These are phyloP conservation scores for Metschnikowia hibisci DNA, from an alignment of 805 yeast species.

Conservation along the genomic window DNA sequence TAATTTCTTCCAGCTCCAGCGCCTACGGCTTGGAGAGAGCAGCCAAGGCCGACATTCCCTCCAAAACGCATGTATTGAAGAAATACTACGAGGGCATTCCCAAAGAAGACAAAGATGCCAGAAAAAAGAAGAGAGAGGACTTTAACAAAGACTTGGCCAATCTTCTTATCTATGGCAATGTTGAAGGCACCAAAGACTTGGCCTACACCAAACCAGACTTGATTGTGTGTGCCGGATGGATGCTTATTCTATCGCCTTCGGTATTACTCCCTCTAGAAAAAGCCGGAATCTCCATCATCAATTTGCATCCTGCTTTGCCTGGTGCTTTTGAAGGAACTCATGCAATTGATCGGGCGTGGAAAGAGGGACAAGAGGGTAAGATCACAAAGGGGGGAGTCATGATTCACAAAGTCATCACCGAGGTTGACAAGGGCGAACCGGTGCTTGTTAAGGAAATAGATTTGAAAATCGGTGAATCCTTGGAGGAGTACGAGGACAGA, in stretches of 20 bases:
- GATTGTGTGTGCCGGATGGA: constrained; percentile 98
- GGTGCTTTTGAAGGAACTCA: constrained; percentile 96
- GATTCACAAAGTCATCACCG: constrained; percentile 96
- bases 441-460: constrained; percentile 75
- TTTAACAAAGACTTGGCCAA: constrained; percentile 80
- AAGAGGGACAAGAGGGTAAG: constrained; percentile 85
- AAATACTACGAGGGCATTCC: constrained; percentile 71
- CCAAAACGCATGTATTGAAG: constrained; percentile 67
- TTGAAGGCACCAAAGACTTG: constrained; percentile 26
- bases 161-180: constrained; percentile 50
- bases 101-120: constrained; percentile 56
- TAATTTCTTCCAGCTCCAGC: constrained; percentile 77
- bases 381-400: constrained; percentile 81
- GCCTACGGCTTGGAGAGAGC: constrained; percentile 91
- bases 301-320: constrained; percentile 95
- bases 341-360: constrained; percentile 95
- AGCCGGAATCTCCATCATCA: constrained; percentile 72
- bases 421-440: constrained; percentile 93
- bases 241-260: constrained; percentile 80
- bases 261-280: constrained; percentile 64
- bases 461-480: constrained; percentile 64
- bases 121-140: constrained; percentile 58
- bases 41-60: constrained; percentile 60
- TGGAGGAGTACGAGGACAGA: constrained; percentile 75
- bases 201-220: constrained; percentile 63